These are phyloP conservation scores for Talaromyces adpressus DNA, from an alignment of 495 filamentous ascomycete genomes.

Conservation along the genomic window DNA sequence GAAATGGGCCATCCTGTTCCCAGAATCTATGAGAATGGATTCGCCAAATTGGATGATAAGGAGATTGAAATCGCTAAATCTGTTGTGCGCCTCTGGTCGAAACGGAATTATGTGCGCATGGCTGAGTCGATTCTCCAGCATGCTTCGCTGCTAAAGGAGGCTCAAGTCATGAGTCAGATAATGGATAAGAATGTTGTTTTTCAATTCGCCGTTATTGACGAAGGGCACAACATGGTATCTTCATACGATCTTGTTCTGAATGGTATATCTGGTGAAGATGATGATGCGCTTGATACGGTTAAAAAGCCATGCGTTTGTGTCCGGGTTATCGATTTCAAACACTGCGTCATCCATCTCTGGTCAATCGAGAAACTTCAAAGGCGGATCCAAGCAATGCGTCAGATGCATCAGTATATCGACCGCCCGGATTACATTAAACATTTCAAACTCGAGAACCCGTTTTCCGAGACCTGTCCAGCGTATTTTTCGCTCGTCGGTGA, in stretches of 20 bases:
- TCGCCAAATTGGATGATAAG: constrained; percentile 54
- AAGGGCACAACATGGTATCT: constrained; percentile 81
- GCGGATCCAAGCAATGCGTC: constrained; percentile 83
- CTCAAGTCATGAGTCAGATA: constrained; percentile 95
- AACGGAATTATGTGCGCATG: constrained; percentile 85
- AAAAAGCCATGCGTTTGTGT: constrained; percentile 88
- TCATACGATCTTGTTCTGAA: constrained; percentile 96
- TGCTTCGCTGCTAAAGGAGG: constrained; percentile 84
- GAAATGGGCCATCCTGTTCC: constrained; percentile 49
- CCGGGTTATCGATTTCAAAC: constrained; percentile 86
- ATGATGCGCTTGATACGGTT: constrained; percentile 71
- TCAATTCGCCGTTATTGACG: constrained; percentile 86
- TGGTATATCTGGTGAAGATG: constrained; percentile 84
- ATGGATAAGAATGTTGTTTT: constrained; percentile 93
- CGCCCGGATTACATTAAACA: constrained; percentile 85
- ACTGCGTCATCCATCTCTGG: constrained; percentile 85
- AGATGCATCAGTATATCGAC: constrained; percentile 93
- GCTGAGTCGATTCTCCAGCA: constrained; percentile 87
- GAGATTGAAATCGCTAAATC: constrained; percentile 64
- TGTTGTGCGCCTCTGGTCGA: constrained; percentile 67
- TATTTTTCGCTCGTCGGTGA: constrained; percentile 91
- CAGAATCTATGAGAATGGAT: constrained; percentile 41
- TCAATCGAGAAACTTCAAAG: constrained; percentile 87
- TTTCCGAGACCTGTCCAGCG: constrained; percentile 81
- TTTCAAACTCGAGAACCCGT: constrained; percentile 59